Evolutionary conservation across 2,329 filamentous ascomycete species (phyloP).

Genomic region (Monilinia polystroma): DNA sequence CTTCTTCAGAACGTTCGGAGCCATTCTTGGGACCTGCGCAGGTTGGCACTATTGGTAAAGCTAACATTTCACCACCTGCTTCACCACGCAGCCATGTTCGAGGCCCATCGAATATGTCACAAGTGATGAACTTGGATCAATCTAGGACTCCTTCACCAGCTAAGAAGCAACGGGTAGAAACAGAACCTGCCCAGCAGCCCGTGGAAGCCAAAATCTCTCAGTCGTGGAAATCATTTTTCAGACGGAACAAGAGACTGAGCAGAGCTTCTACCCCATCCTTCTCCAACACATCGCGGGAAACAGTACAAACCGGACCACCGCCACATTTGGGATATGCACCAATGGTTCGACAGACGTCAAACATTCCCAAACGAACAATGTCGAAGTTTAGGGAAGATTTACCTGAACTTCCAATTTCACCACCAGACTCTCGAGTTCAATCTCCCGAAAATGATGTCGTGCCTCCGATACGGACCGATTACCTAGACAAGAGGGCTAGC

Average conservation of each 20-base stretch:
- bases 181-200: slow-evolving; percentile 43
- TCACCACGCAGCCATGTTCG: slow-evolving; percentile 47
- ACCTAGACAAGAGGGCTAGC: slow-evolving; percentile 31
- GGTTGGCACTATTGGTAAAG: slow-evolving; percentile 48
- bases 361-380: slow-evolving; percentile 71
- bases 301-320: slow-evolving; percentile 55
- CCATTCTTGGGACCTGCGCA: slow-evolving; percentile 50
- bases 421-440: slow-evolving; percentile 76
- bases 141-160: slow-evolving; percentile 48
- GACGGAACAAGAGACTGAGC: slow-evolving; percentile 51
- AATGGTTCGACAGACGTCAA: slow-evolving; percentile 36
- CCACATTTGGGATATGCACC: slow-evolving; percentile 34
- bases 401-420: slow-evolving; percentile 81
- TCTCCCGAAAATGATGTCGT: slow-evolving; percentile 65
- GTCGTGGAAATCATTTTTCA: slow-evolving; percentile 74
- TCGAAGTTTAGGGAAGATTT: slow-evolving; percentile 92
- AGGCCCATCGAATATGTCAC: slow-evolving; percentile 50
- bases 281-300: slow-evolving; percentile 87
- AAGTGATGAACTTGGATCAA: slow-evolving; percentile 47
- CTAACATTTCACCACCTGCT: slow-evolving; percentile 47
- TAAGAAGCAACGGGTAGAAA: slow-evolving; percentile 18
- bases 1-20: slow-evolving; percentile 35
- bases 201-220: slow-evolving; percentile 52
- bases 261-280: slow-evolving; percentile 66
- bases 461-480: slow-evolving; percentile 41